Percentiles rank a stretch among this genome's conserved stretches.
These are phyloP conservation scores for Russula sp. DNA, from an alignment of 768 basidiomycete genomes.

Conservation along the genomic window DNA sequence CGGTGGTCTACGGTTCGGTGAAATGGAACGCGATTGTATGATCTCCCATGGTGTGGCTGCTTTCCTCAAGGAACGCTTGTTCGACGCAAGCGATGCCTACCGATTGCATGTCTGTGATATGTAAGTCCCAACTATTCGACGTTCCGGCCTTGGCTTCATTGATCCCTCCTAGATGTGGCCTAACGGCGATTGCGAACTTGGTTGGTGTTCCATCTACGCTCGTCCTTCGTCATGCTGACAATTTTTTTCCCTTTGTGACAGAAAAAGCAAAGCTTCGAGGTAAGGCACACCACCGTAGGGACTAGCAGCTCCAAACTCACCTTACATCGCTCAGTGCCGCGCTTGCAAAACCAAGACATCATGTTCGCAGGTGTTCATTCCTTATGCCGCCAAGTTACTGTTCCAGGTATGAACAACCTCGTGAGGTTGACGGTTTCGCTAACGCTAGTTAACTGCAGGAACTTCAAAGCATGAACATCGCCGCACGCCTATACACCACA, in stretches of 20 bases:
- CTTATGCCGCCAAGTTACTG: constrained; percentile 93
- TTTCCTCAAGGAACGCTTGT: constrained; percentile 95
- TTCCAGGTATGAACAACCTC: constrained; percentile 65
- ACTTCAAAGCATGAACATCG: constrained; percentile 94
- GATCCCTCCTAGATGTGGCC: constrained; percentile 61
- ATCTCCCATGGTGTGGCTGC: constrained; percentile 98
- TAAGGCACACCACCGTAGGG: neutral
- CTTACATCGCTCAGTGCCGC: constrained; percentile 49
- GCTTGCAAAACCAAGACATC: constrained; percentile 97
- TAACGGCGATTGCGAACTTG: constrained; percentile 96
- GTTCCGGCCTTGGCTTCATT: constrained; percentile 13
- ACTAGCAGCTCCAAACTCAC: neutral
- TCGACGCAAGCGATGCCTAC: constrained; percentile 90
- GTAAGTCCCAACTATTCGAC: constrained; percentile 41
- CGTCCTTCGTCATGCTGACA: constrained; percentile 13
- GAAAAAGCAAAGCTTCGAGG: constrained; percentile 98
- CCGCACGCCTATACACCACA: constrained; percentile 78
- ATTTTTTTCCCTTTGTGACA: constrained; percentile 26
- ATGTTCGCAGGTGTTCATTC: constrained; percentile 85
- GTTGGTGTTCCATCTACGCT: constrained; percentile 39
- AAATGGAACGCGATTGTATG: constrained; percentile 99
- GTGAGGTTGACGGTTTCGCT: neutral
- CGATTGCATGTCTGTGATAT: constrained; percentile 95
- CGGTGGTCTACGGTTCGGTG: constrained; percentile 98
- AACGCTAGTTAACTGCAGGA: constrained; percentile 43